Base-by-base conservation (phyloP, 768 basidiomycete species). In the Sistotremastrum suecicum region DNA sequence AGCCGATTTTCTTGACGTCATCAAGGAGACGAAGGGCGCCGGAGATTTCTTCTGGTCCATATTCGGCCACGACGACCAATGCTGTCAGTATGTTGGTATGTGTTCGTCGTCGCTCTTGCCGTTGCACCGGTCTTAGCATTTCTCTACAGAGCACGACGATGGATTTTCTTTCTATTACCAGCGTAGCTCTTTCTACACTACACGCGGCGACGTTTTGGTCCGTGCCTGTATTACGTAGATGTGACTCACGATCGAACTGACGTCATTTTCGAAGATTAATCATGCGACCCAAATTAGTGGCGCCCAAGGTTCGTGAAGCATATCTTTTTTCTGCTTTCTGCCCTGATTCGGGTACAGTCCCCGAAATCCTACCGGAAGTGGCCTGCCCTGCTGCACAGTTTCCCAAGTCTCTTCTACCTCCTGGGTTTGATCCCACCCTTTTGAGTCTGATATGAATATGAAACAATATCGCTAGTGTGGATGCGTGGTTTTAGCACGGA, bases 11-110 rank as follows among this genome's bases (percentile, higher is more conserved):
- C 53, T 58, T 41, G 33, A 37, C 28, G 46, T 45, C 2, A 47
- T 56, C 37, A 50, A 54, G 34, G 37, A 40, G 35, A 46, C 51
- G 32, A 8, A 31, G 2, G 53, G 54, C 1, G 40, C 51, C 1
- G 59, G 57, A 3, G 56, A 53, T 37, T 46, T 56, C 41, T 59
- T 56, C 43, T 60, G 58, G 59, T 54, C 52, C 41, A 39, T 60
- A 5, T 61, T 61, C 20, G 56, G 56, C 5, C 56, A 60, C 45
- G 59, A 44, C n/a, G 49, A 48, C 9, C 11, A 40, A 2, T 49
- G 44, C 32, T 57, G 56, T 48, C 32, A 43, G 4, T 58, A 50
- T 46, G 58, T 60, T 2, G 20, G 20, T 20, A 20, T 20, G 20
- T 20, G 20, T 20, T 20, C 20, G 20, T 20, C 20, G 20, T 20